phyloP scores from a whole-genome alignment of 768 basidiomycete species.

The Pilatotrama ljubarskyi region DNA sequence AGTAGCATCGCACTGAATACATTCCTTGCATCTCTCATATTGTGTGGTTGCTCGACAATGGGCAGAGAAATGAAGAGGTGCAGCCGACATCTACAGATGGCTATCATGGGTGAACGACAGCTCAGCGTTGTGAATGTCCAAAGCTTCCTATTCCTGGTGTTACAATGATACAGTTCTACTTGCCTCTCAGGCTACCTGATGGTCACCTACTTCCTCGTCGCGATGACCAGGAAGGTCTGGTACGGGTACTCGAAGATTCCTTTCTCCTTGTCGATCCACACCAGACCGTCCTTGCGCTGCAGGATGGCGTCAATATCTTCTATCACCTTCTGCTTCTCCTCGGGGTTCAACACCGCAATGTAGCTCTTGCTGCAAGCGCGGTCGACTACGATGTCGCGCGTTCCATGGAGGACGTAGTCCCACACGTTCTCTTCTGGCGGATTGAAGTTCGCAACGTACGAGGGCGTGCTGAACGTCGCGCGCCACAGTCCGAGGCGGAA shows the following conservation, averaged over 20 bases:
- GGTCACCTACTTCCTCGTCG: conserved; percentile 41
- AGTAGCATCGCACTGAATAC: conserved; percentile 21
- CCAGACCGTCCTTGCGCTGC: conserved; percentile 56
- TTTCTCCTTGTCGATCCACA: conserved; percentile 73
- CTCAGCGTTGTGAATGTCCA: no score
- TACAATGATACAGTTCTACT: neutral
- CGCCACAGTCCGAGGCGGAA: conserved; percentile 80
- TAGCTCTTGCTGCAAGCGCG: conserved; percentile 86
- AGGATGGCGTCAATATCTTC: conserved; percentile 56
- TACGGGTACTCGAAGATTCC: conserved; percentile 85
- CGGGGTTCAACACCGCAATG: conserved; percentile 60
- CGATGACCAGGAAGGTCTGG: conserved; percentile 60
- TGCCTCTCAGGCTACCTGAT: neutral
- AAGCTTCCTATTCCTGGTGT: no score
- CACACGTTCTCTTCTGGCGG: conserved; percentile 58
- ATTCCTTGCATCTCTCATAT: conserved; percentile 13
- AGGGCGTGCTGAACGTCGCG: conserved; percentile 58
- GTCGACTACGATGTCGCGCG: conserved; percentile 57
- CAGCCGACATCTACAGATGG: no score
- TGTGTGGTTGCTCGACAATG: no score
- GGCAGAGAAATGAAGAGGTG: no score
- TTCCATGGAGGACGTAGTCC: conserved; percentile 52
- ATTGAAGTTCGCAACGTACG: conserved; percentile 62
- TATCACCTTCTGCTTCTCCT: conserved; percentile 55
- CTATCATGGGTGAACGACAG: no score